Percentiles rank a stretch among this genome's conserved stretches.
phyloP scores from a whole-genome alignment of 1,139 yeast species.

The Sugiyamaella sp. region DNA sequence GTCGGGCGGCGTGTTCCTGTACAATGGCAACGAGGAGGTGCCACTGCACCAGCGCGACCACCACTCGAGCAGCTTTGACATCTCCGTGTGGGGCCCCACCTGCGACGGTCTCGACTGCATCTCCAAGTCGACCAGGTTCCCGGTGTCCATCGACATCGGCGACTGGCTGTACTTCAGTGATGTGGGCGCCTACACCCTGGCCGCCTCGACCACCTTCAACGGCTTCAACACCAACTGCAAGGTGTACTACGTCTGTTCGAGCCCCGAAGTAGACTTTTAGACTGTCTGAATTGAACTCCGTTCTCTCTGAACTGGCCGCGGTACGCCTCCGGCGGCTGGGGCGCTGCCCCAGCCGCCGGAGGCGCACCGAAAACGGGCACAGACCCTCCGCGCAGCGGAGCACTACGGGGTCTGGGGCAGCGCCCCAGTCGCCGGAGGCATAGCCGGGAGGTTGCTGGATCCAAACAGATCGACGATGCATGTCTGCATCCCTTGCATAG shows the following conservation, averaged over 20 bases:
- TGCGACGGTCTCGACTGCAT: constrained; percentile 96
- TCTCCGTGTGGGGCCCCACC: constrained; percentile 96
- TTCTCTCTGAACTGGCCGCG: too few relatives aligned
- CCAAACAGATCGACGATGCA: not conserved
- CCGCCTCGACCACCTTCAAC: constrained; percentile 84
- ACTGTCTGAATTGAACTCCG: not conserved
- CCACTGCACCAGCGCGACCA: constrained; percentile 21
- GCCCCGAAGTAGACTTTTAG: constrained; percentile 10
- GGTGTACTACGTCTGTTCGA: constrained; percentile 61
- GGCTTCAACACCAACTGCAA: constrained; percentile 72
- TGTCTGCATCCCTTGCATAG: not conserved
- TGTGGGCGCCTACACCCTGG: constrained; percentile 92
- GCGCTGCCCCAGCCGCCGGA: not conserved
- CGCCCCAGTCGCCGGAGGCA: not conserved
- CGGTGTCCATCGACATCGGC: constrained; percentile 70
- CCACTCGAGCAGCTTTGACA: constrained; percentile 33
- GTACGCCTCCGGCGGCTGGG: not conserved
- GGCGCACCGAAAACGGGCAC: too few relatives aligned
- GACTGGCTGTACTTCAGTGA: constrained; percentile 90
- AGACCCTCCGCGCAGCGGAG: too few relatives aligned
- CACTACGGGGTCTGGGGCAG: not conserved
- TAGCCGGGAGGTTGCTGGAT: too few relatives aligned
- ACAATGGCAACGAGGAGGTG: constrained; percentile 34
- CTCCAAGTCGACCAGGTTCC: constrained; percentile 54
- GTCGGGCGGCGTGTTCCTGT: constrained; percentile 53